These are phyloP conservation scores for Populus davidiana DNA, from an alignment of 345 rosid species.

Conservation along the genomic window DNA sequence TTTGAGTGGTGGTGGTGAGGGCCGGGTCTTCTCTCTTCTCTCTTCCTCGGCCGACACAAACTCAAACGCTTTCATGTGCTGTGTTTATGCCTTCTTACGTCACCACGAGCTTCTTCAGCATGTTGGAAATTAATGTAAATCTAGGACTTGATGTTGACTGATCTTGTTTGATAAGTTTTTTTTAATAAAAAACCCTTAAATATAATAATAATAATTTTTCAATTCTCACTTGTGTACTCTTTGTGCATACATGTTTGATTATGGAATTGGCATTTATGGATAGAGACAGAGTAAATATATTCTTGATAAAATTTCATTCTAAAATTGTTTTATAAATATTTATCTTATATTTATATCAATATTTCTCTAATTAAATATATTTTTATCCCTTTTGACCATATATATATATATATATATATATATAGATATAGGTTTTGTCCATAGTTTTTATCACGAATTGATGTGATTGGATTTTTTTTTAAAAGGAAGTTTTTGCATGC, in stretches of 20 bases:
- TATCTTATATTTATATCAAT: too few species aligned
- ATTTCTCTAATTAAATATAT: too few species aligned
- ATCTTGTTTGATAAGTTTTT: background rate
- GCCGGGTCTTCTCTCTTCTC: background rate
- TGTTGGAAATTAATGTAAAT: background rate
- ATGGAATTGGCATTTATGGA: background rate
- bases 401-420: too few species aligned
- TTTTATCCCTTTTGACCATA: too few species aligned
- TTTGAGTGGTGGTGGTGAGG: background rate
- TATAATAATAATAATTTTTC: background rate
- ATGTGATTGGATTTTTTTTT: too few species aligned
- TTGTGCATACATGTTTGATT: background rate
- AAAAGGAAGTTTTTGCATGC: too few species aligned
- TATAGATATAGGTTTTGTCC: too few species aligned
- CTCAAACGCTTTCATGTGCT: background rate
- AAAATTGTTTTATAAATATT: too few species aligned
- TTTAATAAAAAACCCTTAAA: background rate
- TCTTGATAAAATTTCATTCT: too few species aligned
- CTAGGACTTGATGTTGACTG: background rate
- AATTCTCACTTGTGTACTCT: background rate
- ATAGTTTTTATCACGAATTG: too few species aligned
- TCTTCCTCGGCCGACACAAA: conserved; percentile 7
- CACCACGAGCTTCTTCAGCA: background rate
- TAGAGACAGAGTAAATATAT: too few species aligned
- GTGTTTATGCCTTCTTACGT: background rate